Base-by-base conservation (phyloP, 495 filamentous ascomycete genomes). In the Neurospora sp. region DNA sequence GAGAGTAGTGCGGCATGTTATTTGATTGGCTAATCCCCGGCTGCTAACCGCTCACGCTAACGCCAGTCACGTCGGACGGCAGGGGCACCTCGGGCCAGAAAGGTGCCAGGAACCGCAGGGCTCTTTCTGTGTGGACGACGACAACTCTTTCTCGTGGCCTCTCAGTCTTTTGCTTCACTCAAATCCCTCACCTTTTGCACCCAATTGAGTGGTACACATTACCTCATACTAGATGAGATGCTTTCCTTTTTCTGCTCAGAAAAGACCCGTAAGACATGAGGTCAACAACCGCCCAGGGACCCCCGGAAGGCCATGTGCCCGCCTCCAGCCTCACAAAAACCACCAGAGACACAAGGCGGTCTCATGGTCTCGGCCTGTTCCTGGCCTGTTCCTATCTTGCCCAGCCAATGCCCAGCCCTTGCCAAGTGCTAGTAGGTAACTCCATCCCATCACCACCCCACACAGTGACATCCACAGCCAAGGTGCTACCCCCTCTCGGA, bases 31-130 rank as follows among this genome's bases (percentile, higher is more conserved):
- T 68, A 9, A 18, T 31, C 59, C 18, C 68, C 61, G 69, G 35
- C 76, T 81, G 76, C 53, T 85, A 85, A 79, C 83, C 83, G 83
- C 83, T 82, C 73, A 75, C 75, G 69, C 79, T 74, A 78, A 75
- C 68, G 77, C 81, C 83, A 82, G 82, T 84, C 84, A 85, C 82
- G 68, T 76, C 70, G 59, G 68, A 73, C 74, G 70, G 68, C 40
- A 72, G 69, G 65, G 71, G 74, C 61, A 77, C 27, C 53, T 65
- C 53, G 53, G 27, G 53, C 6, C 48, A 27, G 22, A 12, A 61
- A 61, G 53, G 12, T 3, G 53, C 27, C 53, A 37, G 53, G 53
- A 65, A 65, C 53, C 2, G 53, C 53, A 35, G 53, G 22, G 22
- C 27, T 65, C 53, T 65, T 37, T 65, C 53, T 65, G 53, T 65